These are phyloP conservation scores for Claviceps fusiformis DNA, from an alignment of 2,329 filamentous ascomycete species.

Conservation along the genomic window DNA sequence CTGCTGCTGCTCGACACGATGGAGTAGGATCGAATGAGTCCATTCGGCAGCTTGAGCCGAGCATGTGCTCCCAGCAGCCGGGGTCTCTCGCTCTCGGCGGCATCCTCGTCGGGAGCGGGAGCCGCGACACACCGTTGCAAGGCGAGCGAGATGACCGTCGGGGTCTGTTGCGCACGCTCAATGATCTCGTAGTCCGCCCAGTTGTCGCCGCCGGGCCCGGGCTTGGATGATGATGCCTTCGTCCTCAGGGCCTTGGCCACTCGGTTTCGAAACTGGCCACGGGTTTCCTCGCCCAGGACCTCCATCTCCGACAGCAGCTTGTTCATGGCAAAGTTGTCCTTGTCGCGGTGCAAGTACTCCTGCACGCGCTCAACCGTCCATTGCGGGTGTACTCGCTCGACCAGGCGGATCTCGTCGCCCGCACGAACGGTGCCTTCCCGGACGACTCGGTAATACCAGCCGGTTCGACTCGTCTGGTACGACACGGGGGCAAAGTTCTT, in stretches of 20 bases:
- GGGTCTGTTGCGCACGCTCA: constrained; percentile 37
- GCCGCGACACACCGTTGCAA: constrained; percentile 28
- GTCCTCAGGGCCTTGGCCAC: constrained; percentile 32
- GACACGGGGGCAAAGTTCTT: constrained; percentile 47
- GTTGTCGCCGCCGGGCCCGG: constrained; percentile 11
- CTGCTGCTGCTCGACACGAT: constrained; percentile 35
- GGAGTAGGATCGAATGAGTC: constrained; percentile 46
- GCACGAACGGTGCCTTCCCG: constrained; percentile 37
- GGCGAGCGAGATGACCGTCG: constrained; percentile 35
- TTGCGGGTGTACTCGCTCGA: constrained; percentile 39
- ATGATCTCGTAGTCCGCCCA: constrained; percentile 36
- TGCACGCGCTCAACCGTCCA: constrained; percentile 53
- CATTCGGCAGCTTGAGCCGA: constrained; percentile 41
- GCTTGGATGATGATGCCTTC: constrained; percentile 6
- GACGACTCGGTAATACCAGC: constrained; percentile 53
- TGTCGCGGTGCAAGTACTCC: constrained; percentile 45
- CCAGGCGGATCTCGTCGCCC: constrained; percentile 42
- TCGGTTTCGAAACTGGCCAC: constrained; percentile 33
- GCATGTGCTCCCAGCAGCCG: constrained; percentile 36
- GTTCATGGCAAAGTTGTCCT: constrained; percentile 36
- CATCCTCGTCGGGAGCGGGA: constrained; percentile 18
- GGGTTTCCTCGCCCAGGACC: constrained; percentile 34
- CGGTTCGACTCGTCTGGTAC: constrained; percentile 43
- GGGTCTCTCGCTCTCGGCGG: constrained; percentile 16
- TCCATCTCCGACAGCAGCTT: constrained; percentile 36